phyloP scores from a whole-genome alignment of 164 flowering plant species.

The Nelumbo lutea region DNA sequence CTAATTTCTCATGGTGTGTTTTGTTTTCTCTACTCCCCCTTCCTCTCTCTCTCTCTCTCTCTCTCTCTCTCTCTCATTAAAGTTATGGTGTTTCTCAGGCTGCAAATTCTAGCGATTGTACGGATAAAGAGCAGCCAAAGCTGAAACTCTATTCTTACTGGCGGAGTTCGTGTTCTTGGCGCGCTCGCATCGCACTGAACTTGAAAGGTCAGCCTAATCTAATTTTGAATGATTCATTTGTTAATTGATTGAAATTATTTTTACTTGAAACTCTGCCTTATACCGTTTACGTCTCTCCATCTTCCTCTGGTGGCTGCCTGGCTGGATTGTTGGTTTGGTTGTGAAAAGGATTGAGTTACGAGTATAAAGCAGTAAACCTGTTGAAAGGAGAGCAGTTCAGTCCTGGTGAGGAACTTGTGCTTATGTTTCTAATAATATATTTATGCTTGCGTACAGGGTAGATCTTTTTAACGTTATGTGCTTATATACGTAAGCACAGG shows the following conservation, averaged over 20 bases:
- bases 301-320: no score
- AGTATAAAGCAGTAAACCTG: conserved; percentile 70
- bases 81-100: neutral
- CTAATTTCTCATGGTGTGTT: no score
- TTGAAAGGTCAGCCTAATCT: conserved; percentile 42
- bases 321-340: no score
- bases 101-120: neutral
- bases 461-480: no score
- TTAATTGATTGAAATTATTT: no score
- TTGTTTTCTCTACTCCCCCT: no score
- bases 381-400: conserved; percentile 68
- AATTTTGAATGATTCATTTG: no score
- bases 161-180: conserved; percentile 59
- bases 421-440: neutral
- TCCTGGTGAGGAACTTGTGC: conserved; percentile 44
- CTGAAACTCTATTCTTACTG: conserved; percentile 69
- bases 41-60: no score
- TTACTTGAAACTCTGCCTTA: no score
- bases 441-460: neutral
- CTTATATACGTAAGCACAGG: no score
- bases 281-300: no score
- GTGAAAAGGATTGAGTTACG: conserved; percentile 47
- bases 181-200: conserved; percentile 72
- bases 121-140: conserved; percentile 10
- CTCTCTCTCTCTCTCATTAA: no score